Evolutionary conservation across 2,329 filamentous ascomycete species (phyloP).

Genomic region (Apiospora koreana): DNA sequence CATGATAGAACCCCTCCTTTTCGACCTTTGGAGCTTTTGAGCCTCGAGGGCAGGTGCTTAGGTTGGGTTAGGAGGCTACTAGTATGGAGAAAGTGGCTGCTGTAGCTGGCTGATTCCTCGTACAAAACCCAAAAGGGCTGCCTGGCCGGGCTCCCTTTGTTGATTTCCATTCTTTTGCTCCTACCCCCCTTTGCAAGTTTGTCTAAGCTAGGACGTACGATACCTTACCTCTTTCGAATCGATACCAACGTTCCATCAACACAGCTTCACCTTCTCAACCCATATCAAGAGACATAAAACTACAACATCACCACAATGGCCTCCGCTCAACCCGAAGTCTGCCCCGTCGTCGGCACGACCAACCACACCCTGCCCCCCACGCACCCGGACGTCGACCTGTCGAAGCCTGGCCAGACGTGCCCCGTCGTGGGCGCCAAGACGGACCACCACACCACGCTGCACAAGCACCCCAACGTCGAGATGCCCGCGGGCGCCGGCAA

Average conservation of each 20-base stretch:
- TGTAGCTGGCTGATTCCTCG: neutral
- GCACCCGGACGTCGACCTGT: conserved; percentile 42
- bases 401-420: conserved; percentile 40
- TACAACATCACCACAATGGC: conserved; percentile 20
- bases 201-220: neutral
- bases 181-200: neutral
- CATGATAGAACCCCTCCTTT: conserved; percentile 6
- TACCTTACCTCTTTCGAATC: neutral
- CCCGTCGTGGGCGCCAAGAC: conserved; percentile 44
- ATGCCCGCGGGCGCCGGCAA: conserved; percentile 24
- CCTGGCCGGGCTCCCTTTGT: neutral
- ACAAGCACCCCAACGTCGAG: conserved; percentile 40
- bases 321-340: conserved; percentile 31
- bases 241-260: neutral
- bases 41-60: neutral
- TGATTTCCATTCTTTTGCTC: neutral
- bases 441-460: conserved; percentile 41
- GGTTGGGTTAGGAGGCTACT: too few species aligned
- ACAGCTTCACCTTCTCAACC: neutral
- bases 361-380: conserved; percentile 41
- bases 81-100: neutral
- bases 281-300: neutral
- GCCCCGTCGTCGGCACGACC: conserved; percentile 43
- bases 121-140: conserved; percentile 6
- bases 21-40: neutral